Conservation (phyloP, 1,284 basidiomycete species). For the Papiliotrema laurentii region DNA sequence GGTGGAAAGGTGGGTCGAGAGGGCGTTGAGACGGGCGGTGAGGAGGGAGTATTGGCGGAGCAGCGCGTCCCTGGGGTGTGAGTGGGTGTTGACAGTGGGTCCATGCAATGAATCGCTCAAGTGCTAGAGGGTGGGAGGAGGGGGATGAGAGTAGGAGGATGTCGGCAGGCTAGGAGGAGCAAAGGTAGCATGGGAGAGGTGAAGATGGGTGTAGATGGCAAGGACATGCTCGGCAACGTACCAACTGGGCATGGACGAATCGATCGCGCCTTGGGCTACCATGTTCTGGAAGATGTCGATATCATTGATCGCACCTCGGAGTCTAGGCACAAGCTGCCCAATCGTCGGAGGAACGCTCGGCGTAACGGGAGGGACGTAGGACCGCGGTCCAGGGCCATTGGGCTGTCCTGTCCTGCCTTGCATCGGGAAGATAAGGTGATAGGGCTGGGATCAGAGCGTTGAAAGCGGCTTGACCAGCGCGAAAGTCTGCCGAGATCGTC, state of each 20-base stretch:
- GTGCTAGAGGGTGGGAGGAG: no score
- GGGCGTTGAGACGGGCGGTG: constrained; percentile 30
- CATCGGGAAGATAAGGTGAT: no score
- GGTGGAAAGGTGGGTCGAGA: constrained; percentile 26
- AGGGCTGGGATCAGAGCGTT: no score
- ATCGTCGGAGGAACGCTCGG: constrained; percentile 25
- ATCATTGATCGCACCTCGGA: constrained; percentile 42
- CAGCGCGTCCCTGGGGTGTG: constrained; percentile 34
- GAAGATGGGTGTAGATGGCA: background rate
- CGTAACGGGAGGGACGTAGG: constrained; percentile 20
- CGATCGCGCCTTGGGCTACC: constrained; percentile 26
- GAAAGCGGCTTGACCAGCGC: no score
- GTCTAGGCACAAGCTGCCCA: constrained; percentile 23
- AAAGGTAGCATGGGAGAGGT: background rate
- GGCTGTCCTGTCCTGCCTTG: no score
- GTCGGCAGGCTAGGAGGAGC: background rate
- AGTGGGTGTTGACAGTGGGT: no score
- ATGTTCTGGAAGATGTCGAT: constrained; percentile 34
- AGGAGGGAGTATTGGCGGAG: constrained; percentile 40
- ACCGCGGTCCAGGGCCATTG: no score
- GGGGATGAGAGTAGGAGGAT: no score
- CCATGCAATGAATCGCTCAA: no score
- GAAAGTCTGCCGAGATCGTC: no score
- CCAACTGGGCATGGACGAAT: constrained; percentile 40
- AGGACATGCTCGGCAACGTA: constrained; percentile 11